Conservation (phyloP, 2,329 filamentous ascomycete species). For the Fusarium sublunatum region DNA sequence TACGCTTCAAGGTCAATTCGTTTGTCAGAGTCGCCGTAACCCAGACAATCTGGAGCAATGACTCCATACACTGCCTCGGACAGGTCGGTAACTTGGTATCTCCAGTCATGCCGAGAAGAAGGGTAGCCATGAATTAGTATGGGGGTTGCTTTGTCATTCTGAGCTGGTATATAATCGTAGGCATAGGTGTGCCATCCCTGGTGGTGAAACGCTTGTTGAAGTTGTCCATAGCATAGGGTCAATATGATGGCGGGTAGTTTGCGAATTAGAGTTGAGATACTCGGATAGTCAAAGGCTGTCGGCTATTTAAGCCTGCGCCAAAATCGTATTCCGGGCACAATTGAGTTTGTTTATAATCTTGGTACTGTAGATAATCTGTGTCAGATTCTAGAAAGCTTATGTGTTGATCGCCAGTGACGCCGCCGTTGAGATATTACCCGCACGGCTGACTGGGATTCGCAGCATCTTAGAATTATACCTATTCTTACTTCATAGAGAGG, state of each 20-base stretch:
- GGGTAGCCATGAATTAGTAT: slow-evolving; percentile 40
- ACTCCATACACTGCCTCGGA: slow-evolving; percentile 30
- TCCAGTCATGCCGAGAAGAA: slow-evolving; percentile 33
- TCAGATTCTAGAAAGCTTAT: not conserved
- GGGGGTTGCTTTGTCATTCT: slow-evolving; percentile 15
- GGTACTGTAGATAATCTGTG: not conserved
- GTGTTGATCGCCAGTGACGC: too few relatives aligned
- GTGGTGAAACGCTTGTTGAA: slow-evolving; percentile 11
- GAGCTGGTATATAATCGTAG: slow-evolving; percentile 21
- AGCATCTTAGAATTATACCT: too few relatives aligned
- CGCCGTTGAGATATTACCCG: too few relatives aligned
- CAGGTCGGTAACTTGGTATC: slow-evolving; percentile 25
- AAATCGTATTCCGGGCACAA: not conserved
- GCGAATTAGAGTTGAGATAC: not conserved
- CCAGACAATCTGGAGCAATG: slow-evolving; percentile 36
- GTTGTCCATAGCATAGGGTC: not conserved
- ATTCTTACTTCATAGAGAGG: too few relatives aligned
- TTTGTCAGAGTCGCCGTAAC: slow-evolving; percentile 38
- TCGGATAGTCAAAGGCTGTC: not conserved
- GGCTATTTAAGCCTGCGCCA: not conserved
- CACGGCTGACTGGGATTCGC: too few relatives aligned
- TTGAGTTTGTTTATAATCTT: too few relatives aligned
- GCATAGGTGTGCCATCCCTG: slow-evolving; percentile 5
- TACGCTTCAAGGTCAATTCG: slow-evolving; percentile 24
- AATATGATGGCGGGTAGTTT: not conserved